A percentile compares a stretch with the other conserved stretches of the same genome.
Conservation (phyloP, 108 stramenopile species). For the Fragilaria radians region DNA sequence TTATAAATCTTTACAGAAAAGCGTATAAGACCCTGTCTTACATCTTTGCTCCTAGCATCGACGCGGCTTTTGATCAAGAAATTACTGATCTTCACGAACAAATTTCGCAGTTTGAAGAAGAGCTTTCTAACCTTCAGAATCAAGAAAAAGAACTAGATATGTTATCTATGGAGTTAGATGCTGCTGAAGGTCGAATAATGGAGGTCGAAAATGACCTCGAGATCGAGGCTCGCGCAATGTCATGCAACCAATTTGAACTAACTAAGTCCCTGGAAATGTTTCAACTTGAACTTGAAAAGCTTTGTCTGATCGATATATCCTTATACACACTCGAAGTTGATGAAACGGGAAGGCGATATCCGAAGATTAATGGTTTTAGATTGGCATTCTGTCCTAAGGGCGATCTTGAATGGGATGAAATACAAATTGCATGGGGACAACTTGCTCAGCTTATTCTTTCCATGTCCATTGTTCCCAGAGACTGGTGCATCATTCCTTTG, state of each 20-base stretch:
- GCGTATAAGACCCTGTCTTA: neutral
- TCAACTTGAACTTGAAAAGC: slow-evolving; percentile 6
- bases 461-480: slow-evolving; percentile 26
- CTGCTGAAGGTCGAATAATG: slow-evolving; percentile 13
- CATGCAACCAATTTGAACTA: slow-evolving; percentile 1
- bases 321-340: slow-evolving; percentile 47
- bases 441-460: slow-evolving; percentile 49
- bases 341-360: slow-evolving; percentile 43
- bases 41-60: slow-evolving; percentile 1
- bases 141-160: slow-evolving; percentile 21
- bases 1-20: neutral
- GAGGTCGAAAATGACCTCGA: slow-evolving; percentile 32
- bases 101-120: slow-evolving; percentile 16
- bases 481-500: slow-evolving; percentile 54
- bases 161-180: slow-evolving; percentile 20
- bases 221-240: slow-evolving; percentile 15
- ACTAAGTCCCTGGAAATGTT: neutral
- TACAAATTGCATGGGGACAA: slow-evolving; percentile 42
- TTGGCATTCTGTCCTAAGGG: slow-evolving; percentile 51
- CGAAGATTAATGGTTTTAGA: slow-evolving; percentile 50
- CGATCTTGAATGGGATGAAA: slow-evolving; percentile 29
- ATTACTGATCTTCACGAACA: slow-evolving; percentile 26
- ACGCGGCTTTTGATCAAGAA: slow-evolving; percentile 24
- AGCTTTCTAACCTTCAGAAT: slow-evolving; percentile 18
- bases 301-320: slow-evolving; percentile 18